Percentiles rank a stretch among this genome's conserved stretches.
phyloP scores from a whole-genome alignment of 2,329 filamentous ascomycete genomes.

The Emergomyces pasteurianus region DNA sequence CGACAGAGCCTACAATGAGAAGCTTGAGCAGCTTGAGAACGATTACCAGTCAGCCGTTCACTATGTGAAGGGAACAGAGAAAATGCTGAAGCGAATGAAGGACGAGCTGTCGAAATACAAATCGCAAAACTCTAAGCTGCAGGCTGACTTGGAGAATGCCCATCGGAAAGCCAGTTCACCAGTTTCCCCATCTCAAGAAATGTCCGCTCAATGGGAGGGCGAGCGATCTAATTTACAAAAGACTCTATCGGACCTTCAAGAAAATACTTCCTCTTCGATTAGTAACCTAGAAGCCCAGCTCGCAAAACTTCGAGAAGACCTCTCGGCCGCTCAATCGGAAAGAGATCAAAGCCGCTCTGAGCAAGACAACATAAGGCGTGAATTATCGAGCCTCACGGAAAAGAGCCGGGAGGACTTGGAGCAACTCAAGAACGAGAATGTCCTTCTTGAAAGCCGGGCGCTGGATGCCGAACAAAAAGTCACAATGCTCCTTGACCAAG shows the following conservation, averaged over 20 bases:
- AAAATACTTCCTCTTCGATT: slow-evolving; percentile 55
- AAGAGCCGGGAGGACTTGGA: slow-evolving; percentile 59
- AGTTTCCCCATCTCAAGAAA: slow-evolving; percentile 28
- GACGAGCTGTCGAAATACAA: slow-evolving; percentile 93
- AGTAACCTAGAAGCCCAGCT: slow-evolving; percentile 61
- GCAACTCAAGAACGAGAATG: slow-evolving; percentile 71
- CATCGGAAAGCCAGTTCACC: slow-evolving; percentile 41
- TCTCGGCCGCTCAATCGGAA: slow-evolving; percentile 53
- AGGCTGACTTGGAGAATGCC: slow-evolving; percentile 62
- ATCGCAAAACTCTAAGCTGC: slow-evolving; percentile 68
- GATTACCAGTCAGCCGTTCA: slow-evolving; percentile 97
- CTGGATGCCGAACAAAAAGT: slow-evolving; percentile 88
- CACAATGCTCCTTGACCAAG: slow-evolving; percentile 81
- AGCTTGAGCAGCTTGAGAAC: slow-evolving; percentile 84
- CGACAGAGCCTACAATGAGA: slow-evolving; percentile 83
- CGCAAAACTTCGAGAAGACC: slow-evolving; percentile 53
- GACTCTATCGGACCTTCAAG: slow-evolving; percentile 58
- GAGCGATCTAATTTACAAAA: slow-evolving; percentile 57
- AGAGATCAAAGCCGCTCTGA: slow-evolving; percentile 53
- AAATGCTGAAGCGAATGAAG: slow-evolving; percentile 98
- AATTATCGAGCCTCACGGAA: slow-evolving; percentile 45
- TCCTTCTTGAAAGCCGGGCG: slow-evolving; percentile 67
- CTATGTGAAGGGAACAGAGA: slow-evolving; percentile 96
- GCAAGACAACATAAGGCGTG: slow-evolving; percentile 42
- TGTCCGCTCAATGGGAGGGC: slow-evolving; percentile 56